These are phyloP conservation scores for Bretziella fagacearum DNA, from an alignment of 2,329 filamentous ascomycete species.

Conservation along the genomic window DNA sequence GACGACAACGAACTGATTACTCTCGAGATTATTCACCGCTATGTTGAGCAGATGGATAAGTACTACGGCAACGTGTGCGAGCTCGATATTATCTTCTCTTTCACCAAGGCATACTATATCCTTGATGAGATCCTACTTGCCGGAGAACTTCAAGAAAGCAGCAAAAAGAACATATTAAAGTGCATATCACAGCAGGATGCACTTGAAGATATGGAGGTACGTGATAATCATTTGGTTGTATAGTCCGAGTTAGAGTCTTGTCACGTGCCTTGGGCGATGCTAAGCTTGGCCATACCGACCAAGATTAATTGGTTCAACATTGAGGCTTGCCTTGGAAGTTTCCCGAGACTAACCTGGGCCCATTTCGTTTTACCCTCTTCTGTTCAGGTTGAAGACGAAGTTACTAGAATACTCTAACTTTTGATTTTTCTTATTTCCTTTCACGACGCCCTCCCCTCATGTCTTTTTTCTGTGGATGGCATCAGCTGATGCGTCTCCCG, in stretches of 20 bases:
- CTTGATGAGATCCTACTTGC: constrained; percentile 89
- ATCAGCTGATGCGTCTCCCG: constrained; percentile 1
- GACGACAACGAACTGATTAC: constrained; percentile 97
- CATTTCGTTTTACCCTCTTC: background rate
- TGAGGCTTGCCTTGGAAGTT: constrained; percentile 8
- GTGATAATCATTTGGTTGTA: too few relatives aligned
- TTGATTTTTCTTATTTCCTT: background rate
- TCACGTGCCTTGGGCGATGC: background rate
- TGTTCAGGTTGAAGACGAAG: constrained; percentile 78
- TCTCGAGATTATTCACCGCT: constrained; percentile 95
- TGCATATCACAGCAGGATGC: constrained; percentile 97
- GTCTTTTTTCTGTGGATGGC: background rate
- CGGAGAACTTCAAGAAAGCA: constrained; percentile 95
- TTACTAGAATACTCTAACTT: constrained; percentile 71
- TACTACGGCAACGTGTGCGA: constrained; percentile 99
- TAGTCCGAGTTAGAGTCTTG: too few relatives aligned
- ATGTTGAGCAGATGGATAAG: constrained; percentile 99
- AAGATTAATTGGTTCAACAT: background rate
- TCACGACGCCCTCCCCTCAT: background rate
- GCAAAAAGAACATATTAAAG: constrained; percentile 94
- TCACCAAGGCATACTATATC: constrained; percentile 99
- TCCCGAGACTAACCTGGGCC: constrained; percentile 13
- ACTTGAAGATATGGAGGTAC: constrained; percentile 97
- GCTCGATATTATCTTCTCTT: constrained; percentile 98
- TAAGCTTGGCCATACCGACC: background rate